Evolutionary conservation across 2,329 filamentous ascomycete genomes (phyloP).

Genomic region (Aaosphaeria pasadenensis): DNA sequence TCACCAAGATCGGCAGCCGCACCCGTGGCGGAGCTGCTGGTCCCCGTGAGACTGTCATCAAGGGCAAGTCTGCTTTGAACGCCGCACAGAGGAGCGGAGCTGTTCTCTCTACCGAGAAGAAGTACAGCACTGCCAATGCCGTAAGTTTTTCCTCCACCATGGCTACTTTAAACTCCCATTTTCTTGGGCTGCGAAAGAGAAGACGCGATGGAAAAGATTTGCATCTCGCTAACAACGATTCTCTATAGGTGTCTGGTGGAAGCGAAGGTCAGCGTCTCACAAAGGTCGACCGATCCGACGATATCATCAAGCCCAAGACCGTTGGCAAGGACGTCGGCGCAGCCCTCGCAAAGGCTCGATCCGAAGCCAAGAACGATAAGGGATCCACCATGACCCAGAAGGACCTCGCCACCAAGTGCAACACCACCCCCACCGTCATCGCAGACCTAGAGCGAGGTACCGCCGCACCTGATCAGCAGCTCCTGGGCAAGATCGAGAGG

Average conservation of each 20-base stretch:
- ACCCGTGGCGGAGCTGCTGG: slow-evolving; percentile 63
- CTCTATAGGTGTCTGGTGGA: slow-evolving; percentile 34
- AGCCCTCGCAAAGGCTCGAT: slow-evolving; percentile 76
- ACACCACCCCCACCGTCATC: slow-evolving; percentile 76
- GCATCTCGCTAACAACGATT: neutral
- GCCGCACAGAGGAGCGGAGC: slow-evolving; percentile 79
- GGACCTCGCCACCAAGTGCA: slow-evolving; percentile 79
- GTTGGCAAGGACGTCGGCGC: slow-evolving; percentile 73
- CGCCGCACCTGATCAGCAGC: slow-evolving; percentile 78
- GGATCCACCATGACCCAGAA: slow-evolving; percentile 80
- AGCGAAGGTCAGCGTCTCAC: slow-evolving; percentile 91
- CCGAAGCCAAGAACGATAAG: slow-evolving; percentile 76
- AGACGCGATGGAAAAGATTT: slow-evolving; percentile 1
- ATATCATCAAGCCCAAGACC: slow-evolving; percentile 96
- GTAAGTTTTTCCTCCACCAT: slow-evolving; percentile 54
- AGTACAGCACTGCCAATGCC: slow-evolving; percentile 72
- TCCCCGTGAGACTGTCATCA: slow-evolving; percentile 82
- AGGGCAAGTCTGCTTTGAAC: slow-evolving; percentile 80
- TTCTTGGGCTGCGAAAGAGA: slow-evolving; percentile 2
- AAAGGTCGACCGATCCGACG: slow-evolving; percentile 95
- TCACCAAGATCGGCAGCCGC: slow-evolving; percentile 93
- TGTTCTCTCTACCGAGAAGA: slow-evolving; percentile 88
- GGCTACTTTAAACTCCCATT: neutral
- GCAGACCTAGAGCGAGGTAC: slow-evolving; percentile 82
- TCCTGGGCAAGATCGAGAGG: slow-evolving; percentile 74